Evolutionary conservation across 2,329 filamentous ascomycete genomes (phyloP).

Genomic region (Knufia petricola): DNA sequence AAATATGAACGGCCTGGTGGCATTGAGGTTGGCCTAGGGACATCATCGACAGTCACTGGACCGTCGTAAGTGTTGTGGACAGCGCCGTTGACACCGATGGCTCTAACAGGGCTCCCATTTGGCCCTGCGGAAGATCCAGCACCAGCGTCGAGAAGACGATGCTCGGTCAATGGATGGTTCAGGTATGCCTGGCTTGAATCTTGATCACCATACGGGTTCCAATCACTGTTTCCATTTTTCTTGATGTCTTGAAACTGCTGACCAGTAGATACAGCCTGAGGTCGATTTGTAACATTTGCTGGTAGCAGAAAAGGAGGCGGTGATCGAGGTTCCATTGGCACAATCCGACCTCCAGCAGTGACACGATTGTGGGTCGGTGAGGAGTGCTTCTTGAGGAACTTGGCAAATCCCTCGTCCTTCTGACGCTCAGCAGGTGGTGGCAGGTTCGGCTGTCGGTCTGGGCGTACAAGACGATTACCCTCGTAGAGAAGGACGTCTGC

Average conservation of each 20-base stretch:
- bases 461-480: conserved; percentile 14
- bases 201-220: neutral
- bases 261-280: neutral
- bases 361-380: conserved; percentile 42
- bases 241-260: conserved; percentile 1
- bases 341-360: conserved; percentile 40
- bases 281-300: neutral
- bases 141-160: neutral
- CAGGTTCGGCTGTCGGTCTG: conserved; percentile 26
- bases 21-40: conserved; percentile 7
- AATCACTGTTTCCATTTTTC: neutral
- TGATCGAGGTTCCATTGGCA: conserved; percentile 33
- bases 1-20: conserved; percentile 9
- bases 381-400: conserved; percentile 38
- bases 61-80: conserved; percentile 5
- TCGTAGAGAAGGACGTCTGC: conserved; percentile 17
- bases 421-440: conserved; percentile 28
- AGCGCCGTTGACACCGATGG: neutral
- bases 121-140: neutral
- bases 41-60: conserved; percentile 5
- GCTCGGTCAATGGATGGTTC: neutral
- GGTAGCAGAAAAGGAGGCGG: conserved; percentile 25
- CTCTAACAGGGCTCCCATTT: neutral
- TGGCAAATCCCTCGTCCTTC: conserved; percentile 35
- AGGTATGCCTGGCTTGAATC: neutral